phyloP scores from a whole-genome alignment of 1,139 yeast species.

The Geotrichum europaeum region DNA sequence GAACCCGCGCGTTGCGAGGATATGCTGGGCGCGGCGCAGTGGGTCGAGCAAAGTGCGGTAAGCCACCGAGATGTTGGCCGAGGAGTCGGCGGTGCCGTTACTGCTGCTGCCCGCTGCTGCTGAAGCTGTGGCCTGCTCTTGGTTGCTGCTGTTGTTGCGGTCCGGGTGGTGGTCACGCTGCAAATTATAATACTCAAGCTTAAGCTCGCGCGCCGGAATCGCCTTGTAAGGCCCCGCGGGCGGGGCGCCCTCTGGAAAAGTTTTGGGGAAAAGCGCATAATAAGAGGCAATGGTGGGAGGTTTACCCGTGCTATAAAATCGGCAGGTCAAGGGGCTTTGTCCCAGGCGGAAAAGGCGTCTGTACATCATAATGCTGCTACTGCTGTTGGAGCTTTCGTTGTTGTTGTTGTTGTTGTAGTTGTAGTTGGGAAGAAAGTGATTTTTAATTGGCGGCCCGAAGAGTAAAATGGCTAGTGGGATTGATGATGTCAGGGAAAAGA shows the following conservation, averaged over 20 bases:
- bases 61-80: slow-evolving; percentile 65
- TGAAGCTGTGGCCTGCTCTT: slow-evolving; percentile 4
- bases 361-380: not conserved
- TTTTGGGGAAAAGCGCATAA: slow-evolving; percentile 66
- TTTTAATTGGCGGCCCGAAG: no score
- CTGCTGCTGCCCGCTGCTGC: slow-evolving; percentile 16
- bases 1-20: slow-evolving; percentile 41
- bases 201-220: slow-evolving; percentile 42
- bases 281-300: slow-evolving; percentile 16
- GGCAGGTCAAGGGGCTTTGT: not conserved
- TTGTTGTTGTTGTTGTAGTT: no score
- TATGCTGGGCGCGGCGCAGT: slow-evolving; percentile 57
- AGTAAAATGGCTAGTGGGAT: no score
- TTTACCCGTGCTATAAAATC: not conserved
- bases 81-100: slow-evolving; percentile 33
- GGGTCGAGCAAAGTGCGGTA: slow-evolving; percentile 68
- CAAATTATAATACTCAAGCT: slow-evolving; percentile 66
- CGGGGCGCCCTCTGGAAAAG: slow-evolving; percentile 66
- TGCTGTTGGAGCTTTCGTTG: no score
- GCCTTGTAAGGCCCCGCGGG: slow-evolving; percentile 52
- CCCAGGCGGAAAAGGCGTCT: not conserved
- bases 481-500: no score
- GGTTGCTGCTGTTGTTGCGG: slow-evolving; percentile 30
- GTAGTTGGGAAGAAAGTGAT: no score
- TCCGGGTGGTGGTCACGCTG: slow-evolving; percentile 86